Conservation (phyloP, 768 basidiomycete species). For the Phlebiopsis gigantea region DNA sequence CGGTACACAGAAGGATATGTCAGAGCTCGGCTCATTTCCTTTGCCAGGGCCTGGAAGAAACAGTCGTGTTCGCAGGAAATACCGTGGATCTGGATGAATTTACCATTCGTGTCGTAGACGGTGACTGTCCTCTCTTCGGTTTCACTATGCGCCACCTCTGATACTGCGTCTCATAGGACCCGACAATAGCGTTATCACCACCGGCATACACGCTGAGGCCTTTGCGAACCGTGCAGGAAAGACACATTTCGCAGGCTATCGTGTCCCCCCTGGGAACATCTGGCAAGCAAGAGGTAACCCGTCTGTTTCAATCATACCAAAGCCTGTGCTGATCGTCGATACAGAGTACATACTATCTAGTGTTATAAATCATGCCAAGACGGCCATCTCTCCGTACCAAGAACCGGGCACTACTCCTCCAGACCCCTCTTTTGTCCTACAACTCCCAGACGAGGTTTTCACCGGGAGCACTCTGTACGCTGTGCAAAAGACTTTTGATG, state of each 20-base stretch:
- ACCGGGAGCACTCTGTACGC: conserved; percentile 77
- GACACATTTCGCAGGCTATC: conserved; percentile 64
- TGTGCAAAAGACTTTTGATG: conserved; percentile 82
- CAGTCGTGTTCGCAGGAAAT: conserved; percentile 64
- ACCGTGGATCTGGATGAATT: conserved; percentile 83
- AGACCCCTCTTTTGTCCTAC: conserved; percentile 76
- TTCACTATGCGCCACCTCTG: neutral
- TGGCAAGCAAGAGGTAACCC: conserved; percentile 79
- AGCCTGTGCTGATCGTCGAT: neutral
- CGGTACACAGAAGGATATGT: conserved; percentile 19
- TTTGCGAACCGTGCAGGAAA: conserved; percentile 64
- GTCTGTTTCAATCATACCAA: neutral
- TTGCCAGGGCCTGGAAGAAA: conserved; percentile 68
- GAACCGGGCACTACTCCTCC: conserved; percentile 46
- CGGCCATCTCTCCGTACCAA: conserved; percentile 49
- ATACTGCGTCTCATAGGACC: conserved; percentile 37
- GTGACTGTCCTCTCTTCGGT: conserved; percentile 31
- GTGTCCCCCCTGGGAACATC: conserved; percentile 54
- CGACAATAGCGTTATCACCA: conserved; percentile 46
- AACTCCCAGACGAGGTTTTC: conserved; percentile 69
- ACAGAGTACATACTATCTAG: conserved; percentile 61
- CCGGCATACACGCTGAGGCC: conserved; percentile 49
- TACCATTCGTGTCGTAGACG: conserved; percentile 70
- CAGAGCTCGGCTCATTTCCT: neutral
- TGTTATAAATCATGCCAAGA: conserved; percentile 53